A percentile compares a stretch with the other conserved stretches of the same genome.
Conservation (phyloP, 2,329 filamentous ascomycete species). For the Samsoniella hepiali region DNA sequence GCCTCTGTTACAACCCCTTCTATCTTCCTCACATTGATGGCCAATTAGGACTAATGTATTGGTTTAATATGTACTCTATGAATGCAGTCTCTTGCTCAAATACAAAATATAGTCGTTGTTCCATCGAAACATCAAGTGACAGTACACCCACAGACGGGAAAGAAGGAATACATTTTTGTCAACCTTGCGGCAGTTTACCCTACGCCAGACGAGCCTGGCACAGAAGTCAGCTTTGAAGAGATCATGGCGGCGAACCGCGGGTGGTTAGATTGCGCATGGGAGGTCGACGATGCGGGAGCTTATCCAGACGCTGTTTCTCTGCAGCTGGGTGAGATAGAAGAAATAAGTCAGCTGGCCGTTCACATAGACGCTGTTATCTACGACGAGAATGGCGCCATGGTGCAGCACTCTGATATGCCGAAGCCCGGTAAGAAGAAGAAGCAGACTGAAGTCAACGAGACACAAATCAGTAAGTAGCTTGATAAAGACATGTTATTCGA, state of each 20-base stretch:
- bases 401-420: slow-evolving; percentile 43
- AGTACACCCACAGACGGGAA: slow-evolving; percentile 77
- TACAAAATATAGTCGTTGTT: slow-evolving; percentile 66
- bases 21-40: slow-evolving; percentile 73
- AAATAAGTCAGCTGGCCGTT: slow-evolving; percentile 30
- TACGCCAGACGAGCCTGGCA: slow-evolving; percentile 63
- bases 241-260: slow-evolving; percentile 76
- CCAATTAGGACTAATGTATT: slow-evolving; percentile 88
- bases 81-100: slow-evolving; percentile 56
- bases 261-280: slow-evolving; percentile 59
- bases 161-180: slow-evolving; percentile 82
- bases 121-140: slow-evolving; percentile 73
- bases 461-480: slow-evolving; percentile 74
- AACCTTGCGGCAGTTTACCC: slow-evolving; percentile 84
- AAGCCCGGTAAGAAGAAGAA: slow-evolving; percentile 66
- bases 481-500: neutral
- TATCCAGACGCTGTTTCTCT: slow-evolving; percentile 26
- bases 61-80: slow-evolving; percentile 36
- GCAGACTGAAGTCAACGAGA: slow-evolving; percentile 81
- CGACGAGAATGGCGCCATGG: slow-evolving; percentile 58
- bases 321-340: slow-evolving; percentile 30
- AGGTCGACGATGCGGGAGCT: slow-evolving; percentile 39
- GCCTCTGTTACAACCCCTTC: slow-evolving; percentile 33
- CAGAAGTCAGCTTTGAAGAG: slow-evolving; percentile 89
- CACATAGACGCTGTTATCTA: slow-evolving; percentile 36